Conservation (phyloP, 2,329 filamentous ascomycete genomes). For the Fusarium graminum region DNA sequence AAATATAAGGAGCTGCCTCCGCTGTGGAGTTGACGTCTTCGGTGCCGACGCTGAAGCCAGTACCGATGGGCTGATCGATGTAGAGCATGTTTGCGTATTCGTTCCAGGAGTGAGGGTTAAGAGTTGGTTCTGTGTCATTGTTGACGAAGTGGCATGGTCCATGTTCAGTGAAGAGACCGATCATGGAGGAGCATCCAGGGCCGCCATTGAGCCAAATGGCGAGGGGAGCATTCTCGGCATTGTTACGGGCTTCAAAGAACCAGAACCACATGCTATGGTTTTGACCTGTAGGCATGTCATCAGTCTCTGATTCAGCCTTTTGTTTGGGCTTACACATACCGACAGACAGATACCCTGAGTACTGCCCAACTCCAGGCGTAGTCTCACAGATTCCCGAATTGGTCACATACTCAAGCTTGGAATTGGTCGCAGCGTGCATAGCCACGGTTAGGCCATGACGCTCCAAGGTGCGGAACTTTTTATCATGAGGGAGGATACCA, state of each 20-base stretch:
- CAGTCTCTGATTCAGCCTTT: constrained; percentile 41
- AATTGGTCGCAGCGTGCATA: constrained; percentile 37
- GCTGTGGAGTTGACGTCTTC: constrained; percentile 48
- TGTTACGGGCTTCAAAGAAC: constrained; percentile 63
- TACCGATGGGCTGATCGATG: constrained; percentile 70
- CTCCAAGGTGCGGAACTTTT: constrained; percentile 35
- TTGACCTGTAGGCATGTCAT: constrained; percentile 19
- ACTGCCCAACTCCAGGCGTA: constrained; percentile 71
- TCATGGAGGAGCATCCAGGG: constrained; percentile 53
- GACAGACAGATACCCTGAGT: constrained; percentile 73
- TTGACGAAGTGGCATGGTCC: constrained; percentile 79
- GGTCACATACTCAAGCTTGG: constrained; percentile 45
- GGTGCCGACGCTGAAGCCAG: constrained; percentile 50
- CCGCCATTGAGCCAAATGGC: constrained; percentile 68
- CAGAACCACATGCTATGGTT: constrained; percentile 58
- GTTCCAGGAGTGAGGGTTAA: constrained; percentile 74
- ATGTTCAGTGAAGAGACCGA: constrained; percentile 72
- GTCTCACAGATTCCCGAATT: constrained; percentile 66
- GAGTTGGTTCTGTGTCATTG: constrained; percentile 50
- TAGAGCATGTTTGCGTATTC: constrained; percentile 76
- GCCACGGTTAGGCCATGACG: constrained; percentile 32
- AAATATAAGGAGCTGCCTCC: constrained; percentile 57
- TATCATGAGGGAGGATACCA: constrained; percentile 37
- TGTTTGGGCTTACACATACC: constrained; percentile 53
- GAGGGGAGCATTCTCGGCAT: constrained; percentile 57